Evolutionary conservation across 192 early-diverging fungal species (phyloP).

Genomic region (Phlyctochytrium planicorne): DNA sequence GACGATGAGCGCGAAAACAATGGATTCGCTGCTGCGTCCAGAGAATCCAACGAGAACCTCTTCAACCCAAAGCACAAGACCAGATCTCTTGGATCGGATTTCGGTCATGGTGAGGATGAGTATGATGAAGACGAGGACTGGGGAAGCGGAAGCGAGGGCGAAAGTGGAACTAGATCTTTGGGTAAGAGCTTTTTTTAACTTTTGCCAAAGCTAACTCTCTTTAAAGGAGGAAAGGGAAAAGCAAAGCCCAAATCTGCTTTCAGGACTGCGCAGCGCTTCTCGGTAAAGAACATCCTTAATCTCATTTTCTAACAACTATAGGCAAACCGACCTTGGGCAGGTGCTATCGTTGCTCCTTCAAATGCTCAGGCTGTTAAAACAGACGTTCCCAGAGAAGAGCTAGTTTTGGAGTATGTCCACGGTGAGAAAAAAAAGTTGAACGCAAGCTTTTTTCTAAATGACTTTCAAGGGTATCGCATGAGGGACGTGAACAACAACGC

Average conservation of each 20-base stretch:
- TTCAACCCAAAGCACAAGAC: no score
- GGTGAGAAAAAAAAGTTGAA: conserved; percentile 5
- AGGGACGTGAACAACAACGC: conserved; percentile 31
- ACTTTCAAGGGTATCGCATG: conserved; percentile 22
- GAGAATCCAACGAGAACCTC: neutral
- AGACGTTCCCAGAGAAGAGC: conserved; percentile 20
- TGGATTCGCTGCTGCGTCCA: neutral
- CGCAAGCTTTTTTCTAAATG: neutral
- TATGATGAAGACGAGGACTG: conserved; percentile 1
- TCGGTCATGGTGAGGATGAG: no score
- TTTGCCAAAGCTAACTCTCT: neutral
- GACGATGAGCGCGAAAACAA: neutral
- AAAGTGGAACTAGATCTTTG: neutral
- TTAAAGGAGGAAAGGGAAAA: neutral
- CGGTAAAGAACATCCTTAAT: neutral
- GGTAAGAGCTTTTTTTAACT: neutral
- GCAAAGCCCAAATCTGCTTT: conserved; percentile 7
- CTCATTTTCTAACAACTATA: no score
- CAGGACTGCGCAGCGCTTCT: conserved; percentile 9
- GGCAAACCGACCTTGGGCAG: conserved; percentile 17
- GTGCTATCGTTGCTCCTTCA: conserved; percentile 24
- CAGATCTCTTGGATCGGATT: no score
- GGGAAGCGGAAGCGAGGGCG: neutral
- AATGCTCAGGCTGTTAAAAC: conserved; percentile 7
- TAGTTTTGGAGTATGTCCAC: conserved; percentile 21